A percentile compares a stretch with the other conserved stretches of the same genome.
Evolutionary conservation across 1,139 yeast species (phyloP).

Genomic region (Saccharomycopsis hybrid): DNA sequence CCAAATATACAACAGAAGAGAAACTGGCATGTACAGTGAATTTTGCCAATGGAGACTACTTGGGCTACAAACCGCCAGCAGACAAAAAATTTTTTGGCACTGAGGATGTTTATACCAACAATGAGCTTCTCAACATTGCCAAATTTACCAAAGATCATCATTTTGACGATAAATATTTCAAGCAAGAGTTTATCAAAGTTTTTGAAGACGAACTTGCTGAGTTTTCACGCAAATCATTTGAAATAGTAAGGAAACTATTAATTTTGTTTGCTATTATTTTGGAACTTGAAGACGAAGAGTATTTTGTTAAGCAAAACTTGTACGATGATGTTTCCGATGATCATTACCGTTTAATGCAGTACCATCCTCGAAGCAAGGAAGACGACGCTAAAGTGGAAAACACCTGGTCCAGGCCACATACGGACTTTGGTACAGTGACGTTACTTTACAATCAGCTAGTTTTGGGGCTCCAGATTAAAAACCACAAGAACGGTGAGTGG

Average conservation of each 20-base stretch:
- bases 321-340: slow-evolving; percentile 11
- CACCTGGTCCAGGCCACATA: slow-evolving; percentile 9
- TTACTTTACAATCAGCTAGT: slow-evolving; percentile 10
- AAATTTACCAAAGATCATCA: slow-evolving; percentile 5
- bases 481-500: slow-evolving; percentile 40
- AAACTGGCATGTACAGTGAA: slow-evolving; percentile 4
- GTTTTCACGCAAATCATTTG: slow-evolving; percentile 6
- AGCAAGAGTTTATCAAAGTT: slow-evolving; percentile 3
- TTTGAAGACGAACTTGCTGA: slow-evolving; percentile 5
- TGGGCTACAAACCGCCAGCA: slow-evolving; percentile 8
- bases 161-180: neutral
- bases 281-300: slow-evolving; percentile 8
- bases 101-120: slow-evolving; percentile 5
- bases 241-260: slow-evolving; percentile 4
- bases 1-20: slow-evolving; percentile 1
- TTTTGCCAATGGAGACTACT: slow-evolving; percentile 9
- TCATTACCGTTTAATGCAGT: slow-evolving; percentile 12
- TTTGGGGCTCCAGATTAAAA: slow-evolving; percentile 39
- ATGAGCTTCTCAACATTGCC: slow-evolving; percentile 9
- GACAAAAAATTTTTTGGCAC: slow-evolving; percentile 5
- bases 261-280: slow-evolving; percentile 6
- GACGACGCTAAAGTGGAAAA: slow-evolving; percentile 10
- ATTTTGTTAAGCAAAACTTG: slow-evolving; percentile 7
- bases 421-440: slow-evolving; percentile 11
- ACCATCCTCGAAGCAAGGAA: slow-evolving; percentile 10